Conservation (phyloP, 2,329 filamentous ascomycete genomes). For the Scedosporium aurantiacum region DNA sequence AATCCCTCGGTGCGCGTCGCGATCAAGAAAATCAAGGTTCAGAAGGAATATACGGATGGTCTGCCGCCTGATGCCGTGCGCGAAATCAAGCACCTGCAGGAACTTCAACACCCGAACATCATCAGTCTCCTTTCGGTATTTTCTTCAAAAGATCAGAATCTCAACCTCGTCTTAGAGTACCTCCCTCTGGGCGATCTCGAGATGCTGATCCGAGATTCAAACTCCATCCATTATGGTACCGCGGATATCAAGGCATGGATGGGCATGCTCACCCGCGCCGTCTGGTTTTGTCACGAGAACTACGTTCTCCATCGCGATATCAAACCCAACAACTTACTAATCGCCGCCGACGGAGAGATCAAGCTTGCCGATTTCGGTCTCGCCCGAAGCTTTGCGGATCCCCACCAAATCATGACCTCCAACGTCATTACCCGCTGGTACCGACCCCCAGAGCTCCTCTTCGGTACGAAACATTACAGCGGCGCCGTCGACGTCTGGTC, state of each 20-base stretch:
- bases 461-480: conserved; percentile 78
- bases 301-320: conserved; percentile 94
- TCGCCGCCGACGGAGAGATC: conserved; percentile 83
- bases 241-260: conserved; percentile 98
- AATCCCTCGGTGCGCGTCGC: conserved; percentile 70
- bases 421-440: conserved; percentile 98
- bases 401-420: conserved; percentile 77
- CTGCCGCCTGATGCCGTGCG: conserved; percentile 90
- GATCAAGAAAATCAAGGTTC: conserved; percentile 86
- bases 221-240: conserved; percentile 66
- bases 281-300: conserved; percentile 96
- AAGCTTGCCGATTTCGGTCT: conserved; percentile 98
- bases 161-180: conserved; percentile 91
- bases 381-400: conserved; percentile 79
- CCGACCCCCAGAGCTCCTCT: conserved; percentile 84
- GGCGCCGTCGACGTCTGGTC: conserved; percentile 92
- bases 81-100: conserved; percentile 90
- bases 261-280: conserved; percentile 84
- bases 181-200: conserved; percentile 90
- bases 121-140: conserved; percentile 89
- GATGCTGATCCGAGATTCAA: conserved; percentile 80
- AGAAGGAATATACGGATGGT: conserved; percentile 78
- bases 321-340: conserved; percentile 96
- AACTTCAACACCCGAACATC: conserved; percentile 90
- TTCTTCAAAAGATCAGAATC: conserved; percentile 89